Base-by-base conservation (phyloP, 2,329 filamentous ascomycete genomes). In the Neofusicoccum parvum region DNA sequence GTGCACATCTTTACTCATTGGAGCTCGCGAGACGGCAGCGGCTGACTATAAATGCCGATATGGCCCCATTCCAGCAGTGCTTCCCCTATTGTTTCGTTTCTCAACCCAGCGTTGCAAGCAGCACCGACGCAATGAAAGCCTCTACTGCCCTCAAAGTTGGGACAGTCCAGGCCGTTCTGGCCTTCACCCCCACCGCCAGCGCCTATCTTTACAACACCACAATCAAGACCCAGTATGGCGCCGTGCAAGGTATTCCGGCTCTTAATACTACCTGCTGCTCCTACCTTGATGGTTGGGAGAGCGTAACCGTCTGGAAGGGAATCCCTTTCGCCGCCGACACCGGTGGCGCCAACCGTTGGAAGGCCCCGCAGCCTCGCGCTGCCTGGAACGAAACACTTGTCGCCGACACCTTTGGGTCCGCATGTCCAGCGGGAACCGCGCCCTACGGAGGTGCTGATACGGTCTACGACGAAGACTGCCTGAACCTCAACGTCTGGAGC, bases 401-500 rank as follows among this genome's bases (percentile, higher is more conserved):
- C 56, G 56, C 39, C 56, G 54, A 60, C 41, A 45, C 17, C 17
- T 60, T 60, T 48, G 37, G 56, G 7, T 45, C 54, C 17, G 36
- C 37, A n/a, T 59, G 54, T 37, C 54, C 54, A 3, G 39, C 36
- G 3, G 36, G 36, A 15, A 43, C 54, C 37, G 51, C 51, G 7
- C 51, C 51, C 6, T 37, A 56, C 51, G 51, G 51, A 3, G 51
- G 51, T 1, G 32, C 51, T 37, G 39, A 59, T 14, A 32, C 54
- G 0, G 41, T 41, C 54, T 27, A 27, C 17, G 69, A 68, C 63
- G 74, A 76, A 43, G 74, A 76, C 66, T 76, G 75, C 54, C 67
- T 77, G 36, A 74, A 71, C 51, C 67, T 77, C 46, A 76, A 76
- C 64, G 68, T 77, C 53, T 76, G 72, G 74, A 75, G 70, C 9